Percentiles rank a stretch among this genome's conserved stretches.
Evolutionary conservation across 179 eudicot genomes (phyloP).

Genomic region (Corrigiola litoralis): DNA sequence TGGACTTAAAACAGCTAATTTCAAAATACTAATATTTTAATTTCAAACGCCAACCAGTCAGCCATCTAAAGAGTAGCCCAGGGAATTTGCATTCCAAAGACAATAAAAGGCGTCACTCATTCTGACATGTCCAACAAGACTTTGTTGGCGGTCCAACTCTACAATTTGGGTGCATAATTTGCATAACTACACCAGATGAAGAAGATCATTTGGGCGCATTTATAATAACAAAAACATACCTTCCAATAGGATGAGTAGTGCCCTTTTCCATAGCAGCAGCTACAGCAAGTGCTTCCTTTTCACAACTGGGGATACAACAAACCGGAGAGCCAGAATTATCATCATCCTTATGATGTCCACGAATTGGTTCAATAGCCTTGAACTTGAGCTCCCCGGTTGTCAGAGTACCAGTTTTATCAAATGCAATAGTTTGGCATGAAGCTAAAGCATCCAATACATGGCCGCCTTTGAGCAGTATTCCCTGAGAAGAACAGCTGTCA

Average conservation of each 20-base stretch:
- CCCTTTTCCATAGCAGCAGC: constrained; percentile 99
- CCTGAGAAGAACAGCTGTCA: constrained; percentile 41
- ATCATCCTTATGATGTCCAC: constrained; percentile 56
- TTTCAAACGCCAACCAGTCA: too few relatives aligned
- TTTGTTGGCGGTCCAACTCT: neutral
- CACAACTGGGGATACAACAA: constrained; percentile 89
- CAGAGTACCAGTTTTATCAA: constrained; percentile 97
- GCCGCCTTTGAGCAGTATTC: constrained; percentile 93
- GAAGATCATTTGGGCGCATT: too few relatives aligned
- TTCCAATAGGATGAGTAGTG: constrained; percentile 98
- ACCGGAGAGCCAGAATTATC: constrained; percentile 30
- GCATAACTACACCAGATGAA: too few relatives aligned
- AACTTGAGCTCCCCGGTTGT: constrained; percentile 92
- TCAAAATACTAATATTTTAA: neutral
- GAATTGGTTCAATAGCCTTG: constrained; percentile 95
- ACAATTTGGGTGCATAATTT: too few relatives aligned
- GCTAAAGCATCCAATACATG: constrained; percentile 88
- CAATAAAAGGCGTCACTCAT: neutral
- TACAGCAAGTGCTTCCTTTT: constrained; percentile 96
- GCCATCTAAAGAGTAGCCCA: neutral
- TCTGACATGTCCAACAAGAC: neutral
- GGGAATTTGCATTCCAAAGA: neutral
- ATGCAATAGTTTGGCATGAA: constrained; percentile 86
- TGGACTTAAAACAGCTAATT: too few relatives aligned
- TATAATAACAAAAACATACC: constrained; percentile 41